Conservation (phyloP, 345 rosid species). For the Gynandropsis gynandra region DNA sequence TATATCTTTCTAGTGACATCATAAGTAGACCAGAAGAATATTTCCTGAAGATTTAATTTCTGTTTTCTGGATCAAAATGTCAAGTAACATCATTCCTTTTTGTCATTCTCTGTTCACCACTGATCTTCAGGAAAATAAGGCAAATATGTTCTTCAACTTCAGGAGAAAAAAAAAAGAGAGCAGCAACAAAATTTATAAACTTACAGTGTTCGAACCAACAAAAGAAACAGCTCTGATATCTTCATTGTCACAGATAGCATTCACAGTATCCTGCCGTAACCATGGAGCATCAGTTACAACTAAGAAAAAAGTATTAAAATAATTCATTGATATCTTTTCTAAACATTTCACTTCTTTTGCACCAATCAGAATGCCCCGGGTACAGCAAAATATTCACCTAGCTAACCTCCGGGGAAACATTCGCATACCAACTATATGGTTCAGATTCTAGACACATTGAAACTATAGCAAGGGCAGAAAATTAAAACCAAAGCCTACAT, state of each 20-base stretch:
- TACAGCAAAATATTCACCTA: conserved; percentile 1
- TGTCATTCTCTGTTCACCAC: too few relatives aligned
- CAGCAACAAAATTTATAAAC: conserved; percentile 24
- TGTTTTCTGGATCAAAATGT: too few relatives aligned
- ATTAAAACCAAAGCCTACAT: conserved; percentile 41
- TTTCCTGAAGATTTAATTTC: too few relatives aligned
- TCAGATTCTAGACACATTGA: conserved; percentile 8
- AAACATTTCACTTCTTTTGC: too few relatives aligned
- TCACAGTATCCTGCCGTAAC: conserved; percentile 65
- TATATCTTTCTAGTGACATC: too few relatives aligned
- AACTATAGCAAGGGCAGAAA: conserved; percentile 4
- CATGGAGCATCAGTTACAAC: conserved; percentile 5
- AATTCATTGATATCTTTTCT: too few relatives aligned
- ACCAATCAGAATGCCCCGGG: background rate
- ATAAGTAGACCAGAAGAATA: too few relatives aligned
- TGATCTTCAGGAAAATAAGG: background rate
- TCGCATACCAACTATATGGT: background rate
- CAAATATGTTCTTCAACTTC: conserved; percentile 1
- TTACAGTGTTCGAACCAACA: conserved; percentile 91
- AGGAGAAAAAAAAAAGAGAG: background rate
- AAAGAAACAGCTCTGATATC: conserved; percentile 82
- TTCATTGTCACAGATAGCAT: conserved; percentile 87
- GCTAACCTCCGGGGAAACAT: background rate
- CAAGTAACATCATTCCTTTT: too few relatives aligned
- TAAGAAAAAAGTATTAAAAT: background rate